phyloP scores from a whole-genome alignment of 768 basidiomycete genomes.

The Amanita brunnescens region DNA sequence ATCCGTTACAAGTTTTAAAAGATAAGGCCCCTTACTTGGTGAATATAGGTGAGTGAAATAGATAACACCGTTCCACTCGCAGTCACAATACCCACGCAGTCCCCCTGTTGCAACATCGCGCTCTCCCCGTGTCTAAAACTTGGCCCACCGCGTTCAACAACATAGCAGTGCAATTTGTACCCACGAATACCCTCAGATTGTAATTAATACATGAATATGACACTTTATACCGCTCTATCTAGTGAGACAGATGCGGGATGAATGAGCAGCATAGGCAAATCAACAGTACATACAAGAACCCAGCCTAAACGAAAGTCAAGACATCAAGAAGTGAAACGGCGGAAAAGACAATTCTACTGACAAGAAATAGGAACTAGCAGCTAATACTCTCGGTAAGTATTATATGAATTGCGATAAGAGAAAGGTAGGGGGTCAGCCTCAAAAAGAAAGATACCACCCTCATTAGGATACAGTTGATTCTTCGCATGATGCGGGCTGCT shows the following conservation, averaged over 20 bases:
- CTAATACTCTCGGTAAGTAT: slow-evolving; percentile 62
- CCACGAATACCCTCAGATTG: neutral
- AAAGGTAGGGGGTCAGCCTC: slow-evolving; percentile 69
- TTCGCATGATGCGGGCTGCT: slow-evolving; percentile 38
- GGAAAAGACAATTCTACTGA: slow-evolving; percentile 18
- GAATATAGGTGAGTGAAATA: neutral
- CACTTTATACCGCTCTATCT: neutral
- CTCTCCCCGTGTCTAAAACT: slow-evolving; percentile 38
- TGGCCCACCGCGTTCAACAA: slow-evolving; percentile 65
- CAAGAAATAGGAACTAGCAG: slow-evolving; percentile 19
- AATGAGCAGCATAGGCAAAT: neutral
- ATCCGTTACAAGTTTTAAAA: slow-evolving; percentile 1
- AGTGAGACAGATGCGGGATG: neutral
- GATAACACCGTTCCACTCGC: too few species aligned
- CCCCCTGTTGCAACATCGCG: slow-evolving; percentile 35
- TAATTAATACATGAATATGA: neutral
- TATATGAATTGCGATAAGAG: slow-evolving; percentile 41
- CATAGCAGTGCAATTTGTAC: slow-evolving; percentile 43
- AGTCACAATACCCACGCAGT: slow-evolving; percentile 24
- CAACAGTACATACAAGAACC: slow-evolving; percentile 1
- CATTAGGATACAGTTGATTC: slow-evolving; percentile 53
- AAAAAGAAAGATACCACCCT: slow-evolving; percentile 56
- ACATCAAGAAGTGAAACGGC: slow-evolving; percentile 11
- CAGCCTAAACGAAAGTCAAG: slow-evolving; percentile 1
- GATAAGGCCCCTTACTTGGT: slow-evolving; percentile 1